Evolutionary conservation across 495 filamentous ascomycete species (phyloP).

Genomic region (Neurospora africana): DNA sequence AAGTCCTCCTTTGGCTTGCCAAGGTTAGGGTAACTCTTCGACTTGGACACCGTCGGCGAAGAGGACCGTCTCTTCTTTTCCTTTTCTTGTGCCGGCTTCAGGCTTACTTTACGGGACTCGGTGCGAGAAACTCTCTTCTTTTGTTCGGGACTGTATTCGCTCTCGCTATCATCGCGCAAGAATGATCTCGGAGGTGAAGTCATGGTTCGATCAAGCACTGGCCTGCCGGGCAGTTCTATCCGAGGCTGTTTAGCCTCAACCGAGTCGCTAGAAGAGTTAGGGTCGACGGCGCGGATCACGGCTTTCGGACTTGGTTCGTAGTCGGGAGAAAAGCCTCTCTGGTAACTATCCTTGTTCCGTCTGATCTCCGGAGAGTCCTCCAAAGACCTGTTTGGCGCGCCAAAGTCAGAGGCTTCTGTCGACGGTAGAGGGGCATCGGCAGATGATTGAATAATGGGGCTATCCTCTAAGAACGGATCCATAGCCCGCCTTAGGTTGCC

Average conservation of each 20-base stretch:
- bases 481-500: conserved; percentile 83
- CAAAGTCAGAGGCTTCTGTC: background rate
- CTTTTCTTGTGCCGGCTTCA: conserved; percentile 10
- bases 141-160: conserved; percentile 23
- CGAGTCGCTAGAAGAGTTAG: conserved; percentile 15
- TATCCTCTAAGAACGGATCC: conserved; percentile 63
- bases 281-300: conserved; percentile 45
- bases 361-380: background rate
- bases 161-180: conserved; percentile 29
- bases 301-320: conserved; percentile 51
- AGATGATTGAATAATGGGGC: conserved; percentile 13
- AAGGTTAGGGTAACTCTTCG: conserved; percentile 25
- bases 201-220: conserved; percentile 2
- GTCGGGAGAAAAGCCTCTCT: conserved; percentile 52
- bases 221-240: conserved; percentile 13
- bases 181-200: conserved; percentile 23
- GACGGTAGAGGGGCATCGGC: conserved; percentile 11
- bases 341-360: background rate
- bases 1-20: conserved; percentile 10
- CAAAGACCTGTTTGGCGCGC: background rate
- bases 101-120: conserved; percentile 6
- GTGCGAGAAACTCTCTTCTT: conserved; percentile 8
- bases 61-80: conserved; percentile 16
- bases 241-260: background rate
- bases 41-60: conserved; percentile 23